Conservation (phyloP, 2,329 filamentous ascomycete species). For the Rhinocladiella mackenziei region DNA sequence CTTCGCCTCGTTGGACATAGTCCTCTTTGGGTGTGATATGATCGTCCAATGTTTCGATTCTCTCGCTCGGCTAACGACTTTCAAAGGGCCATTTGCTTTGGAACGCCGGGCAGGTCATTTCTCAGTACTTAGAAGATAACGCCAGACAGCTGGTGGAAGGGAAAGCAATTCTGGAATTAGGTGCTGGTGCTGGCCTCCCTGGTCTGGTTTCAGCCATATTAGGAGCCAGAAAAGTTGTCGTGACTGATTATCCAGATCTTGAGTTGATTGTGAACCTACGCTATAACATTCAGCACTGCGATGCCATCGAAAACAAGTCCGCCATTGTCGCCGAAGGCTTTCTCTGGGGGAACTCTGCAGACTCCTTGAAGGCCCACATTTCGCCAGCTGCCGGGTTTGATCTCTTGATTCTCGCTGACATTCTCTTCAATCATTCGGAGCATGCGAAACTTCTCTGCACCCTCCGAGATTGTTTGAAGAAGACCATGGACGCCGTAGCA, state of each 20-base stretch:
- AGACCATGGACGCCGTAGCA: constrained; percentile 55
- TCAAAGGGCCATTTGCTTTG: constrained; percentile 77
- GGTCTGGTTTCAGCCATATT: constrained; percentile 71
- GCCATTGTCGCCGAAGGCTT: constrained; percentile 64
- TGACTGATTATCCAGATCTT: constrained; percentile 83
- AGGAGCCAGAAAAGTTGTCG: constrained; percentile 65
- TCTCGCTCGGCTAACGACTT: constrained; percentile 26
- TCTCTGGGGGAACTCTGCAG: constrained; percentile 71
- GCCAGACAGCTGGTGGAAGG: constrained; percentile 57
- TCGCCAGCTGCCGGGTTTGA: constrained; percentile 56
- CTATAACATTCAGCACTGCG: constrained; percentile 64
- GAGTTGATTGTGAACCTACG: constrained; percentile 78
- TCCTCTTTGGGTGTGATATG: constrained; percentile 67
- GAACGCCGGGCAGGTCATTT: constrained; percentile 79
- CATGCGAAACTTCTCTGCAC: constrained; percentile 73
- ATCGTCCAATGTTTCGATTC: constrained; percentile 1
- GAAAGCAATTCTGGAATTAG: constrained; percentile 79
- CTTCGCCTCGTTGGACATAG: constrained; percentile 81
- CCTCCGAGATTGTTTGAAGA: constrained; percentile 63
- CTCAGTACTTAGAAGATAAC: constrained; percentile 70
- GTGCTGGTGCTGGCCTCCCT: constrained; percentile 80
- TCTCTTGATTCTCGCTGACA: constrained; percentile 77
- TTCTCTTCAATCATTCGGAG: constrained; percentile 87
- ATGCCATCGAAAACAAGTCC: constrained; percentile 40
- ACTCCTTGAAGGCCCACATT: constrained; percentile 57